Evolutionary conservation across 2,329 filamentous ascomycete genomes (phyloP).

Genomic region (Aspergillus sp.): DNA sequence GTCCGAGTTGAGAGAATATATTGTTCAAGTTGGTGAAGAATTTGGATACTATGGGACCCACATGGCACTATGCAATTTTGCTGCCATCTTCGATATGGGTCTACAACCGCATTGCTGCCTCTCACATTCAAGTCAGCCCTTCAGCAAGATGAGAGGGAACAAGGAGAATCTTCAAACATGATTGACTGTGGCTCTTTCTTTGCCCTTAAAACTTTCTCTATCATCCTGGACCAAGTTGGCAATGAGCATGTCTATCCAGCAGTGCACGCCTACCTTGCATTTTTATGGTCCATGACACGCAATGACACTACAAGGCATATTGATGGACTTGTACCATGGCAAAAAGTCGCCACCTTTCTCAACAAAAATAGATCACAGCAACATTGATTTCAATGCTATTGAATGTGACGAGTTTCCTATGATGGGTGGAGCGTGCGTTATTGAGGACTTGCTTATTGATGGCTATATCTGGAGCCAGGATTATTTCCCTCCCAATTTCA

Average conservation of each 20-base stretch:
- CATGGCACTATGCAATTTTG: too few relatives aligned
- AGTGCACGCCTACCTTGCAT: slow-evolving; percentile 50
- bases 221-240: slow-evolving; percentile 41
- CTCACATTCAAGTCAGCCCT: too few relatives aligned
- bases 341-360: slow-evolving; percentile 43
- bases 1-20: too few relatives aligned
- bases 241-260: slow-evolving; percentile 49
- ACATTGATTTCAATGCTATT: slow-evolving; percentile 28
- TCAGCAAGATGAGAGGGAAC: too few relatives aligned
- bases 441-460: slow-evolving; percentile 54
- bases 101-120: too few relatives aligned
- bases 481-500: slow-evolving; percentile 47
- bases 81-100: too few relatives aligned
- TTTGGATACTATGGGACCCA: too few relatives aligned
- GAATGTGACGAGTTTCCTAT: slow-evolving; percentile 39
- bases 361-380: slow-evolving; percentile 45
- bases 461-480: slow-evolving; percentile 48
- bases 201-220: slow-evolving; percentile 36
- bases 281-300: slow-evolving; percentile 40
- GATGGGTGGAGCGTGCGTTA: slow-evolving; percentile 44
- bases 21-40: too few relatives aligned
- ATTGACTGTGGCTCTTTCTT: slow-evolving; percentile 35
- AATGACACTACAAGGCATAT: slow-evolving; percentile 34
- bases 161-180: slow-evolving; percentile 13
- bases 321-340: slow-evolving; percentile 45